Conservation (phyloP, 1,139 yeast genomes). For the Yamadazyma spencermartinsiae region DNA sequence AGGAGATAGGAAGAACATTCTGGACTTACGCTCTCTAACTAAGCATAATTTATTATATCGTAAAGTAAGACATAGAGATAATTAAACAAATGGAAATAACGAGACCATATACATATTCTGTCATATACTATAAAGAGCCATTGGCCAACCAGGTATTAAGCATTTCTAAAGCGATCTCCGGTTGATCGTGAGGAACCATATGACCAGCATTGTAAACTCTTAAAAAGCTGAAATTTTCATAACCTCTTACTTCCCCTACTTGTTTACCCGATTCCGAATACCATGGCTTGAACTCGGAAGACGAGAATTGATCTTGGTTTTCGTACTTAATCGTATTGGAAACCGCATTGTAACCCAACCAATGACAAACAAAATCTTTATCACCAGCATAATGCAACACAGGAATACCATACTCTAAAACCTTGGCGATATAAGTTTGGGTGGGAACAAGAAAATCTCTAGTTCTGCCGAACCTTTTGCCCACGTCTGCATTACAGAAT, state of each 20-base stretch:
- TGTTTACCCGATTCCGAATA: constrained; percentile 34
- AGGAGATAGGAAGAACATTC: no score
- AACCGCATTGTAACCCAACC: constrained; percentile 42
- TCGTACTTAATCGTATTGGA: constrained; percentile 20
- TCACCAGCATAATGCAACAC: constrained; percentile 43
- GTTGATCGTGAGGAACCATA: constrained; percentile 83
- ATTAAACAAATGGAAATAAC: no score
- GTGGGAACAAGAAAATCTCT: constrained; percentile 70
- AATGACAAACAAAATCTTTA: constrained; percentile 41
- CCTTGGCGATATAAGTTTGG: constrained; percentile 58
- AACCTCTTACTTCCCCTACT: constrained; percentile 61
- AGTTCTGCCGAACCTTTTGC: constrained; percentile 50
- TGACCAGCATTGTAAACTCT: constrained; percentile 70
- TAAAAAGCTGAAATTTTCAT: constrained; percentile 56
- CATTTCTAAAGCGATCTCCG: constrained; percentile 71
- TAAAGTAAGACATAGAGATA: no score
- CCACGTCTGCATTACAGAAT: constrained; percentile 59
- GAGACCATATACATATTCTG: neutral
- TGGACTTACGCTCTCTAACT: no score
- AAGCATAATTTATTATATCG: neutral
- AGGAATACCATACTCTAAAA: constrained; percentile 51
- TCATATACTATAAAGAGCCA: neutral
- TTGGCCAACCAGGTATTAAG: constrained; percentile 69
- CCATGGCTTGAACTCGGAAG: constrained; percentile 43
- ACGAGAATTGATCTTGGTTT: constrained; percentile 26